Evolutionary conservation across 2,329 filamentous ascomycete genomes (phyloP).

Genomic region (Drechslerella stenobrocha): DNA sequence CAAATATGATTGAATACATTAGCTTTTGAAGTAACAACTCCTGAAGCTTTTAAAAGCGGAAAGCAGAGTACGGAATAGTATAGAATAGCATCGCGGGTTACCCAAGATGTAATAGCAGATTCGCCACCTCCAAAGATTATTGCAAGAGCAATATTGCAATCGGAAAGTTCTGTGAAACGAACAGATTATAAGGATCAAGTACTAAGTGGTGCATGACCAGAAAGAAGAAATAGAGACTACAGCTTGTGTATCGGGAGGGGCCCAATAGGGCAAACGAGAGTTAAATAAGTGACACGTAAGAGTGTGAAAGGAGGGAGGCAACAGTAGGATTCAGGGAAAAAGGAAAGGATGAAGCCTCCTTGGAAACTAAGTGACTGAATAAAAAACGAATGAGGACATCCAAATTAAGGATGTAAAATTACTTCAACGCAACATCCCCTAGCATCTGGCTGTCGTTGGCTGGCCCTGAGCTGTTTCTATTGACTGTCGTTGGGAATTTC

Average conservation of each 20-base stretch:
- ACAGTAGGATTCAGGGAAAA: conserved; percentile 41
- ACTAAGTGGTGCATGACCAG: background rate
- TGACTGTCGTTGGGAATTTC: conserved; percentile 38
- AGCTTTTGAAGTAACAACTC: no score
- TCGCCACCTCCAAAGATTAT: background rate
- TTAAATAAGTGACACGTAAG: conserved; percentile 23
- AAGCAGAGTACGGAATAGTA: background rate
- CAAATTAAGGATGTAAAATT: conserved; percentile 44
- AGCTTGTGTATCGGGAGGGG: conserved; percentile 9
- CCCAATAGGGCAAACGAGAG: conserved; percentile 18
- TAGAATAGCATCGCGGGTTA: background rate
- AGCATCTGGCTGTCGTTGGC: conserved; percentile 37
- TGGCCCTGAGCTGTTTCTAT: conserved; percentile 26
- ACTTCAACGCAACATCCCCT: conserved; percentile 25
- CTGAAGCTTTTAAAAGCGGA: no score
- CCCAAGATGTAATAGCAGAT: background rate
- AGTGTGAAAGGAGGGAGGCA: no score
- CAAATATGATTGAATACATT: no score
- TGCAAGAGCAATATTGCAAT: background rate
- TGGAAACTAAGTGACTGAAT: conserved; percentile 29
- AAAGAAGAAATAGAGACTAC: conserved; percentile 3
- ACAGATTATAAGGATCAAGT: background rate
- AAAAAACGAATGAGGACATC: conserved; percentile 32
- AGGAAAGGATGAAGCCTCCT: conserved; percentile 23
- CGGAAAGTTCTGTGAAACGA: background rate